Base-by-base conservation (phyloP, 2,329 filamentous ascomycete genomes). In the Clonostachys rosea region DNA sequence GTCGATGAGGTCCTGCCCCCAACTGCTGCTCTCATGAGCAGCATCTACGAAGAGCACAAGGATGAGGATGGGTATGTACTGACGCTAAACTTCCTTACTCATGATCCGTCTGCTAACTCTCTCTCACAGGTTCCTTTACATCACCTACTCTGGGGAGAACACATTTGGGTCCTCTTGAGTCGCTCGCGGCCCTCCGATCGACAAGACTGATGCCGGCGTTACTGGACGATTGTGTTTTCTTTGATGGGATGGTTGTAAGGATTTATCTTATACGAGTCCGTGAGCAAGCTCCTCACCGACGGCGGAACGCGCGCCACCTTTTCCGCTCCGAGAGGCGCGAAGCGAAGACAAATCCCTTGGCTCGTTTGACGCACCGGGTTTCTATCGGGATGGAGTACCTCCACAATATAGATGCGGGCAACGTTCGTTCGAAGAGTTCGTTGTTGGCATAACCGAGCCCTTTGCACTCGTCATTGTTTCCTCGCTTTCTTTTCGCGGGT, bases 1-100 rank as follows among this genome's bases (percentile, higher is more conserved):
- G 94, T 99, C 64, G 92, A 97, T 68, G 94, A 97, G 75, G 92
- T 96, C 45, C 81, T 99, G 48, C 94, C 94, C 45, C 94, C 94
- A 4, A 97, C 94, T 9, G 94, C 94, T 50, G 94, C 94, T 50
- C 83, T 99, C 46, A 99, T 99, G 94, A 96, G 91, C 78, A 95
- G 89, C 70, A 97, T 99, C 74, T 99, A 99, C 70, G 94, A 99
- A 72, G 92, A 97, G 73, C 94, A 99, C 83, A 97, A 99, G 79
- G 83, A 86, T 56, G 81, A 86, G 66, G 83, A 87, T 61, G 82
- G 82, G 76, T 86, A 73, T 47, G 74, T 68, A 47, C 9, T n/a
- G 17, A 11, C 4, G 11, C 12, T 4, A 39, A 4, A 16, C 37
- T 30, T 34, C 44, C 34, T 10, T 36, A 37, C 11, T 14, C 14